These are phyloP conservation scores for Boletus calvinii DNA, from an alignment of 1,284 basidiomycete species.

Conservation along the genomic window DNA sequence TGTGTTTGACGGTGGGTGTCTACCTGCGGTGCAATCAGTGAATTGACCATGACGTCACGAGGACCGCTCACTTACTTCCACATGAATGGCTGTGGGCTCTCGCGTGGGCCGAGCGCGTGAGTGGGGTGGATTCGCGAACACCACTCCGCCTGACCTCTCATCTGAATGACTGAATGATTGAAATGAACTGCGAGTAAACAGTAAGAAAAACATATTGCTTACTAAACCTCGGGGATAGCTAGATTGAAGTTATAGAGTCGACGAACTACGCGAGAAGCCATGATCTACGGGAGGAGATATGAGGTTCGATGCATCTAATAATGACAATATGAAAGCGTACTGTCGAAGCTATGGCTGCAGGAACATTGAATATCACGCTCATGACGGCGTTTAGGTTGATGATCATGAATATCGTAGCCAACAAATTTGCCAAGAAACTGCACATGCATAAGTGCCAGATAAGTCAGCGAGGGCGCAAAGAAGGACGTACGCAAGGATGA, in stretches of 20 bases:
- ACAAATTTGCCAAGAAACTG: conserved; percentile 35
- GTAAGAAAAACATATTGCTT: conserved; percentile 27
- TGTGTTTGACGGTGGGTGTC: conserved; percentile 36
- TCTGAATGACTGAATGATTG: conserved; percentile 27
- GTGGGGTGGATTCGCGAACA: conserved; percentile 29
- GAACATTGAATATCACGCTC: conserved; percentile 39
- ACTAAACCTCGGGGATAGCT: conserved; percentile 58
- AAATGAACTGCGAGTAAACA: conserved; percentile 4
- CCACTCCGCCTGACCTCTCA: conserved; percentile 32
- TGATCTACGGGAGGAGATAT: conserved; percentile 46
- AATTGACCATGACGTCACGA: neutral
- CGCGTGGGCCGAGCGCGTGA: conserved; percentile 11
- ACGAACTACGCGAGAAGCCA: conserved; percentile 69
- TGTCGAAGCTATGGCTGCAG: conserved; percentile 42
- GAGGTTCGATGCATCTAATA: neutral
- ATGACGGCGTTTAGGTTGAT: conserved; percentile 34
- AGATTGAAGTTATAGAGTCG: conserved; percentile 60
- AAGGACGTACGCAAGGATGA: conserved; percentile 33
- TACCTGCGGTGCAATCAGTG: conserved; percentile 27
- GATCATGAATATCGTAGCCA: conserved; percentile 37
- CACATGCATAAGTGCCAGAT: neutral
- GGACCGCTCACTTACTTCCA: conserved; percentile 29
- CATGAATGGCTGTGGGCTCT: conserved; percentile 33
- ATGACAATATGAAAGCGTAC: conserved; percentile 25
- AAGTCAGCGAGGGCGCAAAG: neutral